Evolutionary conservation across 2,329 filamentous ascomycete species (phyloP), one percentile per base, ranked within the genome.

Genomic region (Talaromyces sp.): DNA sequence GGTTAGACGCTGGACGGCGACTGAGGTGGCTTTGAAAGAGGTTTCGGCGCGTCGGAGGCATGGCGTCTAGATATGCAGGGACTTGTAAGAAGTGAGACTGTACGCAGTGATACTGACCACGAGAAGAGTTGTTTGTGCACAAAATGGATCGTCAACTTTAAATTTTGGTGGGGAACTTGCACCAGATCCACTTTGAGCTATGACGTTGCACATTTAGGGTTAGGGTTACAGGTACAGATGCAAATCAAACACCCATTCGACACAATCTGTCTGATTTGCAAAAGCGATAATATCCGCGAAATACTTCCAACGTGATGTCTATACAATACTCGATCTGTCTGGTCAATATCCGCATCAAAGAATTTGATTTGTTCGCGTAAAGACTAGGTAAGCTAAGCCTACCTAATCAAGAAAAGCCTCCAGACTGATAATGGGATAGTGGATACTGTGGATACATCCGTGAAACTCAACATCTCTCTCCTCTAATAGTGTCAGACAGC

Each of bases 241-340:
- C 31, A 92, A 68, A 75, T 93, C 89, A 68, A 92, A 91, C 0
- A 91, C 82, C n/a, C n/a, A n/a, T n/a, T n/a, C n/a, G n/a, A n/a
- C n/a, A n/a, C n/a, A n/a, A 93, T 93, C 54, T 78, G 70, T 21
- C 90, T 85, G 1, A 88, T 67, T 73, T 93, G 89, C 66, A 94
- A 68, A 15, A 92, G 80, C 2, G 83, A 83, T 21, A 94, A 75
- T 6, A 93, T 66, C 2, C 84, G 75, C 10, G 86, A 84, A 6
- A 92, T 67, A 3, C 84, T 87, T 2, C 89, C 90, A 65, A 94
- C 80, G 62, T 93, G 92, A 67, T 94, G 89, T 43, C 84, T 74
- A 68, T 91, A 93, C 10, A 77, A 74, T 0, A 83, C 70, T 1
- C 58, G 45, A 19, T 61, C 62, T 21, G 67, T 68, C 2, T 79